Percentiles rank a stretch among this genome's conserved stretches.
Evolutionary conservation across 2,329 filamentous ascomycete species (phyloP).

Genomic region (Alternaria sp.): DNA sequence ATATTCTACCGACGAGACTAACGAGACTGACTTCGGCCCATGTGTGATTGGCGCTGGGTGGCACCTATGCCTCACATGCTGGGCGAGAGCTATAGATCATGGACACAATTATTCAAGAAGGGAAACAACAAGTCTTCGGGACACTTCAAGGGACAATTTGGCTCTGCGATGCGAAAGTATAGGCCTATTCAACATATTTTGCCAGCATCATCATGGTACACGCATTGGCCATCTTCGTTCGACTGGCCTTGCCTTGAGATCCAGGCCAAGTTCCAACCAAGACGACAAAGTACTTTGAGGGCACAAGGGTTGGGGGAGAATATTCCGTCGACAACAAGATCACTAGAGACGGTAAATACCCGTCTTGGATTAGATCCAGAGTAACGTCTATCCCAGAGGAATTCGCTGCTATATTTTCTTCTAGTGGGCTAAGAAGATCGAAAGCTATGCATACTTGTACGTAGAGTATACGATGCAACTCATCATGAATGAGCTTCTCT

Average conservation of each 20-base stretch:
- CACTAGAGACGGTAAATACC: not conserved
- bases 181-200: not conserved
- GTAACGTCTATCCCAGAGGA: not conserved
- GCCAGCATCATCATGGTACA: not conserved
- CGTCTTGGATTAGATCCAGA: not conserved
- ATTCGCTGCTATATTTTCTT: not conserved
- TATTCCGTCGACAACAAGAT: not conserved
- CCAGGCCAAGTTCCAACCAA: not conserved
- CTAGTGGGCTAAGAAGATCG: too few relatives aligned
- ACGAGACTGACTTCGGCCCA: not conserved
- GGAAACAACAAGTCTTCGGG: not conserved
- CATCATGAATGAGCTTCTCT: too few relatives aligned
- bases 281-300: not conserved
- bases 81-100: not conserved
- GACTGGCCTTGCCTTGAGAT: not conserved
- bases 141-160: not conserved
- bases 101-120: not conserved
- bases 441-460: too few relatives aligned
- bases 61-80: not conserved
- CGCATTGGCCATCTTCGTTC: not conserved
- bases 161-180: too few relatives aligned
- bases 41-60: not conserved
- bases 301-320: not conserved
- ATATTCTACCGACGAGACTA: not conserved
- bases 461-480: too few relatives aligned